Evolutionary conservation across 768 basidiomycete species (phyloP).

Genomic region (Leccinellum rugosiceps): DNA sequence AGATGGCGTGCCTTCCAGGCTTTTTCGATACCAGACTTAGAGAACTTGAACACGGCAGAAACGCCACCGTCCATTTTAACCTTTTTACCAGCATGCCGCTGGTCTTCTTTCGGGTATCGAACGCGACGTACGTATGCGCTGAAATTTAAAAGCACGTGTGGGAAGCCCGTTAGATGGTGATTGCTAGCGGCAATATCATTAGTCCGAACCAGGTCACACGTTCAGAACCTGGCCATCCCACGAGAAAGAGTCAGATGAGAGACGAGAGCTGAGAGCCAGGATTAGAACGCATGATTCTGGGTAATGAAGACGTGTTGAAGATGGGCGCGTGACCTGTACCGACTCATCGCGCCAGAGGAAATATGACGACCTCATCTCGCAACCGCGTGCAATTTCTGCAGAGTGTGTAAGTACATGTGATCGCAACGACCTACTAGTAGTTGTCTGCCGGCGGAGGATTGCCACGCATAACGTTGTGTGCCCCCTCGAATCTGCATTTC

Average conservation of each 20-base stretch:
- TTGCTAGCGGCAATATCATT: background rate
- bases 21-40: too few species aligned
- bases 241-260: background rate
- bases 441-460: background rate
- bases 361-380: background rate
- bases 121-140: conserved; percentile 7
- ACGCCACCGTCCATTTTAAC: conserved; percentile 2
- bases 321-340: background rate
- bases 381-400: background rate
- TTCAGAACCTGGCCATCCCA: background rate
- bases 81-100: background rate
- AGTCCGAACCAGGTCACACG: background rate
- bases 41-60: background rate
- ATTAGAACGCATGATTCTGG: background rate
- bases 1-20: background rate
- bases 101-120: background rate
- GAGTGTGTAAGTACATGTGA: background rate
- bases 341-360: background rate
- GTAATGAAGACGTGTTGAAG: background rate
- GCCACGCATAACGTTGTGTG: background rate
- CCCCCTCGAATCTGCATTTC: background rate
- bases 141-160: background rate
- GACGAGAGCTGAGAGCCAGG: background rate
- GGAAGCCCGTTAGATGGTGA: background rate
- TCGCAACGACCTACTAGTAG: background rate